Percentiles rank a stretch among this genome's conserved stretches.
Evolutionary conservation across 352 stramenopile species (phyloP).

Genomic region (Plasmopara muralis): DNA sequence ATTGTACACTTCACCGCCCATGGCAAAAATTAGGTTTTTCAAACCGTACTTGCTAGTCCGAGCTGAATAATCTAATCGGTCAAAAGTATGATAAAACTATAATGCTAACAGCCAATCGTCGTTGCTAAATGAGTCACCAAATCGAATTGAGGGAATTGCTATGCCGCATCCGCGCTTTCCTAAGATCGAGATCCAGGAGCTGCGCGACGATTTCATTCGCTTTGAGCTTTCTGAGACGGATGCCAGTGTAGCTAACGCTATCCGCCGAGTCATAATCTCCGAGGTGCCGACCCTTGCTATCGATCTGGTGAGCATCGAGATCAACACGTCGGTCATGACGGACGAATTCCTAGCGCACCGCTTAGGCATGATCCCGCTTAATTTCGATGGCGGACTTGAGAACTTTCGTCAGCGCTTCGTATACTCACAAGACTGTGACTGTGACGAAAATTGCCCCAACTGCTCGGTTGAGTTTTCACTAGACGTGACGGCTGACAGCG

Average conservation of each 20-base stretch:
- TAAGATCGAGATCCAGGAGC: conserved; percentile 92
- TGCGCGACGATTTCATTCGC: conserved; percentile 94
- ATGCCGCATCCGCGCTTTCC: conserved; percentile 88
- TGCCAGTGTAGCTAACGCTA: conserved; percentile 94
- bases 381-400: conserved; percentile 78
- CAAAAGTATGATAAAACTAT: neutral
- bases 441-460: conserved; percentile 94
- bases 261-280: conserved; percentile 96
- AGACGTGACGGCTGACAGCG: conserved; percentile 82
- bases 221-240: conserved; percentile 97
- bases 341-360: conserved; percentile 98
- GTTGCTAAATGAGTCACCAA: neutral
- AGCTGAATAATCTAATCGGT: neutral
- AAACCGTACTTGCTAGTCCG: too few relatives aligned
- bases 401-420: conserved; percentile 89
- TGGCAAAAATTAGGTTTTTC: too few relatives aligned
- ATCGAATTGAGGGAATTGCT: neutral
- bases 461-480: conserved; percentile 96
- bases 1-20: too few relatives aligned
- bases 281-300: conserved; percentile 98
- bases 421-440: conserved; percentile 87
- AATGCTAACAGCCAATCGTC: neutral
- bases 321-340: conserved; percentile 97
- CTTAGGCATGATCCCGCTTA: conserved; percentile 95
- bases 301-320: conserved; percentile 97